Evolutionary conservation across 1,284 basidiomycete genomes (phyloP), one percentile per base, ranked within the genome.

Genomic region (Boletellus deceptivus): DNA sequence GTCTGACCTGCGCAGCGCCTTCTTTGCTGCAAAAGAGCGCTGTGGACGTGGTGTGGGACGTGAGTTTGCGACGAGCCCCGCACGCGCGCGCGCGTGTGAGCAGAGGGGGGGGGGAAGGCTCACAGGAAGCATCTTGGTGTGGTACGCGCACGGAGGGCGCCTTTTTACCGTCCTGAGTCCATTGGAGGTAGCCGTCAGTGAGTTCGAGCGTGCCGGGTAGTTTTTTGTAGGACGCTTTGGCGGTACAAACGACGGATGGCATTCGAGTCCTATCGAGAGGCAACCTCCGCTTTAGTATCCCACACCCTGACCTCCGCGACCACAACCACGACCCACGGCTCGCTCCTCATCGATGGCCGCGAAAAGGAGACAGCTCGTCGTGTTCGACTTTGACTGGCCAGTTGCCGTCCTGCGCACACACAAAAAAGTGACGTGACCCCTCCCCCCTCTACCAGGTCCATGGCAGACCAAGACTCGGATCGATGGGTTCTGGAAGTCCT

Each of bases 361-460:
- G 43, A 65, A 78, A 42, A 70, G 74, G 45, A 84, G 79, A 59
- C 92, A 96, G 69, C 84, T 98, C 42, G 78, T 98, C 58, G 88
- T 98, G 16, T 98, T 91, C 62, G 96, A 99, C 72, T 98, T 98
- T 74, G 96, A 99, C 79, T 98, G 95, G 95, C 91, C 66, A 55
- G 76, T 70, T 25, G 40, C 39, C 67, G 33, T 43, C 24, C 20
- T 10, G 36, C 25, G 17, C 11, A 24, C 13, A 13, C 1, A 10
- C 17, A 3, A 29, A 41, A 38, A 27, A 29, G 7, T 38, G 25
- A 46, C 34, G 5, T 36, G 18, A 44, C n/a, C 10, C 13, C 20
- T 36, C 38, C 13, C n/a, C 10, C 13, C 20, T 36, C 38, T 31
- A 52, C 14, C 18, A 91, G 89, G 89, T 91, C 90, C 43, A 78